Evolutionary conservation across 495 filamentous ascomycete genomes (phyloP).

Genomic region (Tuber umbilicatum): DNA sequence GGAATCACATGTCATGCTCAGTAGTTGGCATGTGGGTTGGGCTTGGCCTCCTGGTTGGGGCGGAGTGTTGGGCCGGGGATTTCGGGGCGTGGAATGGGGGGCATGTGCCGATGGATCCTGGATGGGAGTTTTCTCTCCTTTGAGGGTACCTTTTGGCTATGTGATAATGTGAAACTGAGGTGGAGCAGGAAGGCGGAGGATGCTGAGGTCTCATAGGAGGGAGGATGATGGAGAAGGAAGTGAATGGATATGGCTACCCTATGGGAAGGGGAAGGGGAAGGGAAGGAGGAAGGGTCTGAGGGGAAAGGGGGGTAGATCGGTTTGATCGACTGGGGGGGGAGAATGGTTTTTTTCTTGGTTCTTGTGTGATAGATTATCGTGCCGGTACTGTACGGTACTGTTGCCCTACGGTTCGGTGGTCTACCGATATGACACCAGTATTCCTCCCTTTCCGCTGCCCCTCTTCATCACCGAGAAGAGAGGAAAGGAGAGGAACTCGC

Average conservation of each 20-base stretch:
- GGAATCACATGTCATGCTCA: neutral
- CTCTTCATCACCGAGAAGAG: neutral
- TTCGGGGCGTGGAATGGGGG: neutral
- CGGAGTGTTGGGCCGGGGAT: neutral
- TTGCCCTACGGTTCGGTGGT: neutral
- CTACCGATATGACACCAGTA: neutral
- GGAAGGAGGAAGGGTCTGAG: neutral
- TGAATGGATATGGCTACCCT: no score
- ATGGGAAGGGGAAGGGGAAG: neutral
- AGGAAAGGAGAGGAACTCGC: neutral
- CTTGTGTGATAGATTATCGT: neutral
- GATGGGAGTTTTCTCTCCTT: neutral
- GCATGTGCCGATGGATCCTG: neutral
- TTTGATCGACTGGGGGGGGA: neutral
- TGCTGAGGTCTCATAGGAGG: neutral
- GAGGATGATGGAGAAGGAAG: neutral
- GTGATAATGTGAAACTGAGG: neutral
- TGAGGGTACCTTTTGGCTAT: neutral
- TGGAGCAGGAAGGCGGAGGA: neutral
- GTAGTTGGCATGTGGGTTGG: neutral
- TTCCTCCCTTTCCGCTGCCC: neutral
- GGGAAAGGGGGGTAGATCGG: neutral
- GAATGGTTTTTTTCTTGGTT: neutral
- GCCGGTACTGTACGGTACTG: no score
- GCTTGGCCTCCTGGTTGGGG: neutral